A percentile compares a stretch with the other conserved stretches of the same genome.
Evolutionary conservation across 2,329 filamentous ascomycete species (phyloP).

Genomic region (Chaetomiaceae sp.): DNA sequence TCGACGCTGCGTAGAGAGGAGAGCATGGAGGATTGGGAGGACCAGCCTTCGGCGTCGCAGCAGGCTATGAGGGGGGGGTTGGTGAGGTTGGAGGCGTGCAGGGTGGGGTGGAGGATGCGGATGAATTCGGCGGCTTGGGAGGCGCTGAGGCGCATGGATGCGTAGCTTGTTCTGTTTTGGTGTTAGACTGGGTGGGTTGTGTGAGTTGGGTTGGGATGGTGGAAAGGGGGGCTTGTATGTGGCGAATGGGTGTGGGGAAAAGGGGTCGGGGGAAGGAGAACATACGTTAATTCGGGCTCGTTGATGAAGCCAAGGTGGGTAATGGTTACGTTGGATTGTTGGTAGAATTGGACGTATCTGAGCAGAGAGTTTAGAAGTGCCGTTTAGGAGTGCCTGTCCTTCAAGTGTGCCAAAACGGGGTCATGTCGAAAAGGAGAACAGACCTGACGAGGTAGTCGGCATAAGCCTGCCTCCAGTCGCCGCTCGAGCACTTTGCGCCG

Average conservation of each 20-base stretch:
- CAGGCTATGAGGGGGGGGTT: conserved; percentile 32
- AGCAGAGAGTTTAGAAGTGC: not conserved
- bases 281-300: conserved; percentile 30
- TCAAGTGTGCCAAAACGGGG: no score
- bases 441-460: conserved; percentile 34
- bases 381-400: not conserved
- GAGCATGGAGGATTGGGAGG: conserved; percentile 14
- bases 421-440: not conserved
- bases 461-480: conserved; percentile 36
- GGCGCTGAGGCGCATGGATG: conserved; percentile 35
- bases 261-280: not conserved
- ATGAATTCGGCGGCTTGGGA: conserved; percentile 36
- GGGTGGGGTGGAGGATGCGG: conserved; percentile 39
- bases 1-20: conserved; percentile 36
- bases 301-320: conserved; percentile 34
- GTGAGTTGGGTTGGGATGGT: not conserved
- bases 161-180: conserved; percentile 24
- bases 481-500: conserved; percentile 29
- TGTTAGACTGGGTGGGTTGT: no score
- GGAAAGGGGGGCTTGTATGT: not conserved
- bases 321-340: conserved; percentile 29
- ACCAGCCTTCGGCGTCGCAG: conserved; percentile 24
- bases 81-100: conserved; percentile 35
- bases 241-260: no score
- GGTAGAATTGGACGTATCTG: conserved; percentile 33